Percentiles rank a stretch among this genome's conserved stretches.
Conservation (phyloP, 371 early-diverging fungal species). For the Actinomucor elegans region DNA sequence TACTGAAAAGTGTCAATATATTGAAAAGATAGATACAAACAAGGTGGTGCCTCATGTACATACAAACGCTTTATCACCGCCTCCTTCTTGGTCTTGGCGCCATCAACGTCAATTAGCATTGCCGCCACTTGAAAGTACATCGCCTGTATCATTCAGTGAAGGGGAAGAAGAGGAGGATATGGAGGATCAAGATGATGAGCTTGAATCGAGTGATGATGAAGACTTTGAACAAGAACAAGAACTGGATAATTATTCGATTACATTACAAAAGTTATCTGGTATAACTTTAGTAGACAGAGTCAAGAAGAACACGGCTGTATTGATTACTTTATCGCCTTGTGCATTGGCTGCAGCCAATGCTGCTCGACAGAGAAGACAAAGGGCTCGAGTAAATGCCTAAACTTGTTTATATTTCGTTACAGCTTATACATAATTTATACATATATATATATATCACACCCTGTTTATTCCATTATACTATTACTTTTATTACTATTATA, state of each 20-base stretch:
- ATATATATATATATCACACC: background rate
- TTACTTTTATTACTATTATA: no score
- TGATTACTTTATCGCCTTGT: constrained; percentile 17
- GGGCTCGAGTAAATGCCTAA: background rate
- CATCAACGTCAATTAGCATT: constrained; percentile 6
- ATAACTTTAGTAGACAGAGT: background rate
- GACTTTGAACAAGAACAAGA: background rate
- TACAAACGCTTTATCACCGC: no score
- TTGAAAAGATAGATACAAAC: background rate
- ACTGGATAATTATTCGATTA: background rate
- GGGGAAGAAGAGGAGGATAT: constrained; percentile 25
- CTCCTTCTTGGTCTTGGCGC: background rate
- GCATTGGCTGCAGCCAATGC: constrained; percentile 26
- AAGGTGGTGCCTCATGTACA: background rate
- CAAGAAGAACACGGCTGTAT: constrained; percentile 16
- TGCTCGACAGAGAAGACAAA: constrained; percentile 19
- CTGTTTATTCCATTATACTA: no score
- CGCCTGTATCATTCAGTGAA: constrained; percentile 16
- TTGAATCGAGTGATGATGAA: constrained; percentile 4
- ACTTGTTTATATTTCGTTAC: background rate
- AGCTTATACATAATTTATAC: background rate
- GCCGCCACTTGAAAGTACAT: background rate
- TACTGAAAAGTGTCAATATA: constrained; percentile 1
- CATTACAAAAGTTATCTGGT: constrained; percentile 15
- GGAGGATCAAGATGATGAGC: background rate